Conservation (phyloP, 2,329 filamentous ascomycete genomes). For the Penicillium sumatraense region DNA sequence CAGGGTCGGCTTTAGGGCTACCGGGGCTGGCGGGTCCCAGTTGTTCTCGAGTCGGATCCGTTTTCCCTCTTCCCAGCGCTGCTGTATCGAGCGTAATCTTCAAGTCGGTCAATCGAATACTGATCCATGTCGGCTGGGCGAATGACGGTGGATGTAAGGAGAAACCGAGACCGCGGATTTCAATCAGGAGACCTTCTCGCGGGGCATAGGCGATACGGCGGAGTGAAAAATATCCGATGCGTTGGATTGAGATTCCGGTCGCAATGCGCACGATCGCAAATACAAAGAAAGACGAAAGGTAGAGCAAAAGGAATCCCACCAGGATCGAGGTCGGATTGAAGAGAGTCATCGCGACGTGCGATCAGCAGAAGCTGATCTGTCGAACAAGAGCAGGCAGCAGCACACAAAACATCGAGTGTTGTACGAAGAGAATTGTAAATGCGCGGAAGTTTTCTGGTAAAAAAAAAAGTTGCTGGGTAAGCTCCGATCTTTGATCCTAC, state of each 20-base stretch:
- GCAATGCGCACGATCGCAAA: conserved; percentile 92
- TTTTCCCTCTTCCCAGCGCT: conserved; percentile 52
- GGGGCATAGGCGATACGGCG: conserved; percentile 89
- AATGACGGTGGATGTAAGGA: conserved; percentile 93
- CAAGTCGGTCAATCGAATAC: conserved; percentile 83
- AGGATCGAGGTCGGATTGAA: conserved; percentile 77
- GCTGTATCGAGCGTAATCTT: conserved; percentile 80
- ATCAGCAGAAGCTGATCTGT: conserved; percentile 39
- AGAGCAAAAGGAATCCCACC: conserved; percentile 81
- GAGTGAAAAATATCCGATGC: conserved; percentile 89
- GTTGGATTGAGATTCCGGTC: conserved; percentile 93
- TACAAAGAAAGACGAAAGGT: conserved; percentile 88
- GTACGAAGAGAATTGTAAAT: background rate
- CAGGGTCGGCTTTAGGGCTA: conserved; percentile 29
- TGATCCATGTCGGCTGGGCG: conserved; percentile 95
- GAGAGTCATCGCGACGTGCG: conserved; percentile 49
- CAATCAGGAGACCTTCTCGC: conserved; percentile 84
- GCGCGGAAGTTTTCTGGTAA: background rate
- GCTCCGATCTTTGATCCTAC: conserved; percentile 15
- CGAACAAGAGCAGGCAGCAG: conserved; percentile 19
- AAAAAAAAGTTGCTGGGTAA: background rate
- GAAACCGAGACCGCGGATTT: conserved; percentile 85
- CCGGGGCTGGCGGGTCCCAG: conserved; percentile 26
- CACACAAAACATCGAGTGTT: conserved; percentile 25
- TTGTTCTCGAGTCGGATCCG: conserved; percentile 22